Evolutionary conservation across 768 basidiomycete species (phyloP), one percentile per base, ranked within the genome.

Genomic region (Auricularia sp.): DNA sequence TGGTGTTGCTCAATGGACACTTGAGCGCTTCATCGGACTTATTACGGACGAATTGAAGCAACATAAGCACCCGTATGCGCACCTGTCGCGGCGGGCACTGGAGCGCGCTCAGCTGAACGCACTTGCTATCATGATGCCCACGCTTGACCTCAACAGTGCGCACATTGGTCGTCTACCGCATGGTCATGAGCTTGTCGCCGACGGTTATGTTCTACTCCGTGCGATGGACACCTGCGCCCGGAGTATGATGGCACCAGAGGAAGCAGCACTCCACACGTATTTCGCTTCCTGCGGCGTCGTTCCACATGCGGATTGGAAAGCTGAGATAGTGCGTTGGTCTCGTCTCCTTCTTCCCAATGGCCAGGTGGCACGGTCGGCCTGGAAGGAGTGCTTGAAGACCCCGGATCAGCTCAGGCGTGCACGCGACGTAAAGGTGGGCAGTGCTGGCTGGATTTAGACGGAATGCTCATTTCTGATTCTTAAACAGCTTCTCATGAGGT

Each of bases 331-430:
- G 5, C 65, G 70, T 23, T 78, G 78, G 77, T 74, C 76, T 12
- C 69, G 76, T 3, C 56, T 79, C 0, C 70, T 62, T 10, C 69
- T 79, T 36, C 74, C 76, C 21, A 79, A 76, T 71, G 75, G 75
- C 0, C 78, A 79, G 66, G 69, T 75, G 63, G 75, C 71, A 10
- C 68, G 72, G 2, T 76, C 74, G 18, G 36, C 65, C 1, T 78
- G 71, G 72, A 74, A 71, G 51, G 78, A 79, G 59, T 10, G 18
- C 11, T 5, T 39, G 12, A 64, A 66, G 23, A 39, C 61, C 3
- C 65, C 61, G 2, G 61, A 72, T 42, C 67, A 73, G 12, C 34
- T 72, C 5, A 65, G 74, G 8, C 73, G 70, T 3, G 64, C 76
- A 10, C 63, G 74, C 3, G 76, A 74, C 67, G 71, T 77, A 1